Conservation (phyloP, 768 basidiomycete genomes). For the Tephrocybe sp. region DNA sequence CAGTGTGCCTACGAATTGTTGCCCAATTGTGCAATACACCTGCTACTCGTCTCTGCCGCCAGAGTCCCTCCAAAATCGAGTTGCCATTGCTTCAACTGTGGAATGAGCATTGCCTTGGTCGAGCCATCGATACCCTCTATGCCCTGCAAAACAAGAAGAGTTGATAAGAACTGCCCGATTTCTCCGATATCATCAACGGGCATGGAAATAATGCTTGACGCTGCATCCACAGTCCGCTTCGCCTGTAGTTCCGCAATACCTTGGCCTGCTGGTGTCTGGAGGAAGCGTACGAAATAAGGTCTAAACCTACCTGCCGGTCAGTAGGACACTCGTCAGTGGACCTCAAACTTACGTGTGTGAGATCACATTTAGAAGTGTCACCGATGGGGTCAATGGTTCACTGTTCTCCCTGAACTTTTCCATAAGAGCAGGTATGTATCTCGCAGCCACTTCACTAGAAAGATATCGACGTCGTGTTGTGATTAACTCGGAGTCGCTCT, state of each 20-base stretch:
- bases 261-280: slow-evolving; percentile 27
- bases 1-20: slow-evolving; percentile 25
- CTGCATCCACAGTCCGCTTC: slow-evolving; percentile 30
- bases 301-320: too few relatives aligned
- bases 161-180: slow-evolving; percentile 39
- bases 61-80: slow-evolving; percentile 26
- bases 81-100: slow-evolving; percentile 33
- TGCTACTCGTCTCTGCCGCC: slow-evolving; percentile 31
- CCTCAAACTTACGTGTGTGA: slow-evolving; percentile 31
- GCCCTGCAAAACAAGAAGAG: slow-evolving; percentile 40
- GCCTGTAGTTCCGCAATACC: slow-evolving; percentile 36
- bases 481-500: background rate
- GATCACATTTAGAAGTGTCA: slow-evolving; percentile 33
- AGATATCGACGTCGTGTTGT: too few relatives aligned
- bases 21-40: slow-evolving; percentile 33
- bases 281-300: slow-evolving; percentile 42
- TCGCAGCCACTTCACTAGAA: slow-evolving; percentile 36
- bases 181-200: slow-evolving; percentile 29
- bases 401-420: slow-evolving; percentile 26
- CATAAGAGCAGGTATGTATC: slow-evolving; percentile 33
- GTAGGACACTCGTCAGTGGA: background rate
- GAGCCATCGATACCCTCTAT: slow-evolving; percentile 26
- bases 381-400: slow-evolving; percentile 22
- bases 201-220: slow-evolving; percentile 18
- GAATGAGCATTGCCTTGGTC: slow-evolving; percentile 31